Evolutionary conservation across 2,329 filamentous ascomycete species (phyloP).

Genomic region (Arthrobotrys pseudoclavata): DNA sequence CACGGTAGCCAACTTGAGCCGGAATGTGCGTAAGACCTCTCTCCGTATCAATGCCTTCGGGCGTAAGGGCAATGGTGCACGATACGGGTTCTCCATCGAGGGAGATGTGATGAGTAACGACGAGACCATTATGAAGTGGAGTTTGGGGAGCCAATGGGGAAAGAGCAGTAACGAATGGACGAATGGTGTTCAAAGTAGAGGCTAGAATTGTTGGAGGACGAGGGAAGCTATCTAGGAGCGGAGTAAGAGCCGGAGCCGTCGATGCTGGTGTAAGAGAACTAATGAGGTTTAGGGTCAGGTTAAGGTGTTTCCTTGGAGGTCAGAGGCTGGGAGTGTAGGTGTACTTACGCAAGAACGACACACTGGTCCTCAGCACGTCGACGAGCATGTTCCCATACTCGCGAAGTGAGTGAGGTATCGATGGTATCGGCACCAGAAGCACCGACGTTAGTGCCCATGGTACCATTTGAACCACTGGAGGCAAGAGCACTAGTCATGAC

Average conservation of each 20-base stretch:
- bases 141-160: conserved; percentile 88
- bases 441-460: conserved; percentile 53
- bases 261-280: conserved; percentile 70
- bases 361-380: conserved; percentile 95
- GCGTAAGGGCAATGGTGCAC: conserved; percentile 82
- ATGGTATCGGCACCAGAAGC: conserved; percentile 76
- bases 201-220: conserved; percentile 81
- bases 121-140: conserved; percentile 77
- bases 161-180: conserved; percentile 88
- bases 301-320: neutral
- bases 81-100: conserved; percentile 83
- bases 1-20: conserved; percentile 82
- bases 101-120: conserved; percentile 78
- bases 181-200: conserved; percentile 82
- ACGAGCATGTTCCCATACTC: conserved; percentile 96
- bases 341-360: conserved; percentile 82
- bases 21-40: conserved; percentile 86
- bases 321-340: neutral
- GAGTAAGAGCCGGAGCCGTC: conserved; percentile 83
- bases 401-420: conserved; percentile 80
- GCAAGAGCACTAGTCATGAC: conserved; percentile 79
- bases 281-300: neutral
- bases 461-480: conserved; percentile 60
- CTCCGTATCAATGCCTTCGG: conserved; percentile 86
- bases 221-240: conserved; percentile 85